Evolutionary conservation across 2,329 filamentous ascomycete genomes (phyloP), one percentile per base, ranked within the genome.

Genomic region (Diaporthe citriasiana): DNA sequence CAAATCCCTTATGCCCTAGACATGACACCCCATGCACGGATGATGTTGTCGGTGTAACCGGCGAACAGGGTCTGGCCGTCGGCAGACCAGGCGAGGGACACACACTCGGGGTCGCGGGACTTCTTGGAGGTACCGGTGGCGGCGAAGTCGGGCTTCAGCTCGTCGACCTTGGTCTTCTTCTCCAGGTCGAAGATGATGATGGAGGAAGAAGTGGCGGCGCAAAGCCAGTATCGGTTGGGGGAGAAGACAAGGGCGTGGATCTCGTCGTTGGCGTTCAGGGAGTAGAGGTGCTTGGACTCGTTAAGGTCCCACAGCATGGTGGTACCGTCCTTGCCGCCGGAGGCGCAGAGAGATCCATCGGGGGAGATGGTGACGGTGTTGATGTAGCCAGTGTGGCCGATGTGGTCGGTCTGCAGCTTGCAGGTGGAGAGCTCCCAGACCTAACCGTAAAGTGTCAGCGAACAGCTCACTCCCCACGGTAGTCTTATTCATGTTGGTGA

Each of bases 131-230:
- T 71, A 90, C 95, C 94, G 85, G 95, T 93, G 85, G 95, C 91
- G 84, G 95, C 90, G 90, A 97, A 97, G 87, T 99, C 97, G 81
- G 96, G 96, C 93, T 97, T 98, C 87, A 99, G 93, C 93, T 98
- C 97, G 83, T 98, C 96, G 84, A 98, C 96, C 94, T 98, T 98
- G 93, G 93, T 97, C 95, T 99, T 99, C 95, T 99, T 99, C 95
- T 99, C 97, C 81, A 99, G 93, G 85, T 99, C 97, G 90, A 99
- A 99, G 92, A 99, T 98, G 92, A 98, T 98, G 92, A 99, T 98
- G 92, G 92, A 95, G 89, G 92, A 94, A 85, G 95, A 91, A 78
- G 97, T 99, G 85, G 97, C 97, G 85, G 97, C 97, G 92, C 97
- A 99, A 82, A 99, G 93, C 97, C 97, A 99, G 95, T 99, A 99